These are phyloP conservation scores for Aspergillus proliferans DNA, from an alignment of 2,329 filamentous ascomycete species.

Conservation along the genomic window DNA sequence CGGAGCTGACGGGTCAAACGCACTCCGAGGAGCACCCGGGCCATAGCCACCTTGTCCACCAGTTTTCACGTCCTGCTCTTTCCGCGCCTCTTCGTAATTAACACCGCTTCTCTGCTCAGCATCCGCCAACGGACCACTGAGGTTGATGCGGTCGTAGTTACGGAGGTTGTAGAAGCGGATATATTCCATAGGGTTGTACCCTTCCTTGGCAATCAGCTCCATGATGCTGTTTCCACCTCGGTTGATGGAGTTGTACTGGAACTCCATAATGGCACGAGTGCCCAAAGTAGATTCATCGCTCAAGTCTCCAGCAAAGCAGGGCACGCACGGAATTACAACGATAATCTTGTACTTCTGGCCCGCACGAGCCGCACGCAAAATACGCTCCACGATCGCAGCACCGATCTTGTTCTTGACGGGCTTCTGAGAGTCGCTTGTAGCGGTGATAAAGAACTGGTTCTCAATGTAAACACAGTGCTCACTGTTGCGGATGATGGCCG, in stretches of 20 bases:
- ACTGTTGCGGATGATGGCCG: slow-evolving; percentile 75
- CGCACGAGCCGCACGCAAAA: slow-evolving; percentile 72
- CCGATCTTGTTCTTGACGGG: slow-evolving; percentile 89
- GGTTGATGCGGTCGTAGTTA: slow-evolving; percentile 84
- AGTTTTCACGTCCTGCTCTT: slow-evolving; percentile 42
- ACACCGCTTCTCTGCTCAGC: slow-evolving; percentile 39
- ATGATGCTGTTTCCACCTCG: slow-evolving; percentile 89
- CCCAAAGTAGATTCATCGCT: slow-evolving; percentile 75
- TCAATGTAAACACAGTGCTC: slow-evolving; percentile 96
- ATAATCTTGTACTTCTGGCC: slow-evolving; percentile 85
- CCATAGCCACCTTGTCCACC: slow-evolving; percentile 38
- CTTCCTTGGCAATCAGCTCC: slow-evolving; percentile 65
- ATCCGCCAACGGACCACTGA: slow-evolving; percentile 27
- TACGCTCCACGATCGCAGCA: slow-evolving; percentile 84
- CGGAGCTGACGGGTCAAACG: slow-evolving; percentile 35
- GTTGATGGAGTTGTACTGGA: slow-evolving; percentile 94
- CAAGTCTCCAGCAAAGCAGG: slow-evolving; percentile 89
- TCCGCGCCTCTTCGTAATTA: slow-evolving; percentile 40
- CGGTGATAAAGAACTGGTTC: slow-evolving; percentile 98
- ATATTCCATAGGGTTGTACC: slow-evolving; percentile 72
- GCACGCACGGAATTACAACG: slow-evolving; percentile 80
- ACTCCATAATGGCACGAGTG: slow-evolving; percentile 95
- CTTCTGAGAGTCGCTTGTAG: slow-evolving; percentile 76
- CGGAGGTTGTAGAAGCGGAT: slow-evolving; percentile 93
- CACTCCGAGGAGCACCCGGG: slow-evolving; percentile 26